Conservation (phyloP, 2,329 filamentous ascomycete species). For the Emergomyces pasteurianus region DNA sequence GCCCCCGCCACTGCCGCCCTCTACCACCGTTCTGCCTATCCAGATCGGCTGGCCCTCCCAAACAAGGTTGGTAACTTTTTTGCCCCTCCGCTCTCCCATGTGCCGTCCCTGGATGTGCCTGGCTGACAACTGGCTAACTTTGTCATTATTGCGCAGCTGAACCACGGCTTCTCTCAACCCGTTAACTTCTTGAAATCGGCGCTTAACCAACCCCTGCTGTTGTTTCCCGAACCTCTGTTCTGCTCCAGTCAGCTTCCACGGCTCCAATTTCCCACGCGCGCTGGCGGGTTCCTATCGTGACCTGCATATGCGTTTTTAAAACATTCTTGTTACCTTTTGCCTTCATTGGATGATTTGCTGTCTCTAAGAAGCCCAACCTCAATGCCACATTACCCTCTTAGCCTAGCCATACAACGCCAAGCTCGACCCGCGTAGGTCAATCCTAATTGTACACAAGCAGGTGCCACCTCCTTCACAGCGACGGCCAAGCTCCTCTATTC, state of each 20-base stretch:
- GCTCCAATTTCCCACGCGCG: not conserved
- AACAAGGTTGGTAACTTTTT: not conserved
- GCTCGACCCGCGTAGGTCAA: not conserved
- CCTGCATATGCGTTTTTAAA: conserved; percentile 2
- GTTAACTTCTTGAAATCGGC: not conserved
- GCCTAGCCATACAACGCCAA: not conserved
- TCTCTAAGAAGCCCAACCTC: not conserved
- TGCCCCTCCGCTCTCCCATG: not conserved
- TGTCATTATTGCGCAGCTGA: not conserved
- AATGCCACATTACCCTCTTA: not conserved
- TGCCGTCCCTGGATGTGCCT: not conserved
- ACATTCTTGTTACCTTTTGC: not conserved
- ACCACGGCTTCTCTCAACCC: not conserved
- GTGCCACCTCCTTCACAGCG: not conserved
- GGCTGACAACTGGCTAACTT: not conserved
- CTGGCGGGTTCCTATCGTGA: not conserved
- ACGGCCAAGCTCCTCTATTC: not conserved
- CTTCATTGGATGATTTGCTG: not conserved
- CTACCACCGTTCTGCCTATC: not conserved
- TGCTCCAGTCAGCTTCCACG: not conserved
- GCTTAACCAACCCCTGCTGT: not conserved
- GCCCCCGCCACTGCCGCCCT: not conserved
- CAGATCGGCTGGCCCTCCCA: not conserved
- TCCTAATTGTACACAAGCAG: not conserved
- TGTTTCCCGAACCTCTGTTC: not conserved